Conservation (phyloP, 2,329 filamentous ascomycete genomes). For the Rutstroemia sp. region DNA sequence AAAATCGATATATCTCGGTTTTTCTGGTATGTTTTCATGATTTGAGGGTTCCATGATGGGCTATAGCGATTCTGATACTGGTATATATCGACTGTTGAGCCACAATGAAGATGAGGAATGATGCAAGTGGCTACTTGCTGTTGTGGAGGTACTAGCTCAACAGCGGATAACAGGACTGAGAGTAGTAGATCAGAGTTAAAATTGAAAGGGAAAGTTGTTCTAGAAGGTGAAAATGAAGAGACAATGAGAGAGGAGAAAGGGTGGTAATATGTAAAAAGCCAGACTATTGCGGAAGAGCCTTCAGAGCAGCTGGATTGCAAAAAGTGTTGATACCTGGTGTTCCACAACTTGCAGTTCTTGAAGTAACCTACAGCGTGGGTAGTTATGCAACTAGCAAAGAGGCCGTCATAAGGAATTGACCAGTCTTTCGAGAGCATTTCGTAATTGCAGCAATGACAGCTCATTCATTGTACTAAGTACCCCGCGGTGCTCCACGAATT, state of each 20-base stretch:
- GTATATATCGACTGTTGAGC: background rate
- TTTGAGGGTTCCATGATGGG: constrained; percentile 22
- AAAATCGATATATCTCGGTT: constrained; percentile 28
- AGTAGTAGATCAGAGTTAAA: no score
- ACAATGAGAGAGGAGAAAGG: no score
- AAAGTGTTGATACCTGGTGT: background rate
- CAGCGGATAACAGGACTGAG: no score
- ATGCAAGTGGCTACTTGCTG: background rate
- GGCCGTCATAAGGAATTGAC: background rate
- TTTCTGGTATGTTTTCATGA: constrained; percentile 16
- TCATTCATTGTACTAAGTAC: constrained; percentile 1
- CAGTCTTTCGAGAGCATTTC: background rate
- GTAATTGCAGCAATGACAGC: constrained; percentile 1
- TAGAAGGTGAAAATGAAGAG: no score
- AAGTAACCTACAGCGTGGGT: background rate
- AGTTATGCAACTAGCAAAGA: background rate
- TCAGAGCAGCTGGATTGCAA: background rate
- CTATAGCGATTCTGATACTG: background rate
- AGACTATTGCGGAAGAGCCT: background rate
- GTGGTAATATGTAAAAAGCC: background rate
- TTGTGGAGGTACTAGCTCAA: background rate
- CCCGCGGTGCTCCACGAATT: background rate
- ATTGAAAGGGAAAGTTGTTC: no score
- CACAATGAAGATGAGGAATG: background rate
- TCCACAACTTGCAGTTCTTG: background rate